Base-by-base conservation (phyloP, 257 asterid species). In the Linderniella brevidens region DNA sequence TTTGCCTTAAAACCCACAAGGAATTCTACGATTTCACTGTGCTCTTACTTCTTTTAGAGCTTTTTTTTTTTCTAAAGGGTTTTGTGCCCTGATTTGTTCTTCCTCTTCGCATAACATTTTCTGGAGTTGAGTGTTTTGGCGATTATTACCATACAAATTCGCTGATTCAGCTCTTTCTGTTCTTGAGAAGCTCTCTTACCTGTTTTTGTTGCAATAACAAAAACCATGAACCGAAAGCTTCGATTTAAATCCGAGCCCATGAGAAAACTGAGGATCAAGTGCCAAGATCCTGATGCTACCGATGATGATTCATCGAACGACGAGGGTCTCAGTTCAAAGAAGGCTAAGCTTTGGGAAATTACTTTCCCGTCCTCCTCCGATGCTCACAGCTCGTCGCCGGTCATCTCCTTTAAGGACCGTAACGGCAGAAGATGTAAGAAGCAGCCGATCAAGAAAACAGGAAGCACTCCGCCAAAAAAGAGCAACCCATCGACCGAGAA, bases 121-220 rank as follows among this genome's bases (percentile, higher is more conserved):
- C 32, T 17, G 51, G 51, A 18, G 51, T 46, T 9, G 51, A 17
- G 19, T 46, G 51, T 13, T 16, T 46, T 46, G 51, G 51, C 5
- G 14, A 13, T 18, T 17, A 46, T 19, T 35, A 18, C 35, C 10
- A n/a, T n/a, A n/a, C n/a, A n/a, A n/a, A n/a, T n/a, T n/a, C n/a
- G n/a, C n/a, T n/a, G n/a, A n/a, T 25, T 25, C 32, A 25, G 32
- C 32, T 25, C 32, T 6, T 25, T 25, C 32, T 25, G 3, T 25
- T 25, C 32, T 25, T 25, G 32, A 25, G 32, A 25, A 25, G 32
- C 32, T 6, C 32, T 25, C 32, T 25, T 25, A 25, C 32, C 6
- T 25, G 32, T 25, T 25, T 25, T 25, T 25, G 32, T 25, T 25
- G 3, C 32, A 6, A 25, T 25, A 25, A 25, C 3, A 25, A 17